Base-by-base conservation (phyloP, 2,329 filamentous ascomycete species). In the Trichoderma asperellum region DNA sequence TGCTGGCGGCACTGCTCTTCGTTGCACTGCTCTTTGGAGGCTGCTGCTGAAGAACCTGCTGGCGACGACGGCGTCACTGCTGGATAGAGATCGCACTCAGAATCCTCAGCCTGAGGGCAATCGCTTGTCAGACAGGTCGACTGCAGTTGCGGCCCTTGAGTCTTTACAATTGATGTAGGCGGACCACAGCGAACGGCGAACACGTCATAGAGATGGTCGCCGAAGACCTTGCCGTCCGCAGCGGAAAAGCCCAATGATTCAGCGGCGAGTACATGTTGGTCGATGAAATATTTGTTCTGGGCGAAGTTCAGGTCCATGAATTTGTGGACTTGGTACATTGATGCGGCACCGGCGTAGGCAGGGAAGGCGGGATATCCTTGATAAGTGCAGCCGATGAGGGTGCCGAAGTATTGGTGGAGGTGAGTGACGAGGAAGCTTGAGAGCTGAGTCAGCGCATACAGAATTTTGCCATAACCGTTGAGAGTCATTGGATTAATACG, bases 341-440 rank as follows among this genome's bases (percentile, higher is more conserved):
- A 84, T 0, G 78, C 74, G 11, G 78, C 71, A 60, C 82, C 85
- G 12, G 66, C 71, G 77, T 89, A 89, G 35, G 79, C 76, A 34
- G 83, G 81, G 75, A 85, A 88, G 27, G 81, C 85, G 14, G 79
- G 68, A 77, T 80, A 82, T 66, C 84, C 83, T 76, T 85, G 83
- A 74, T 78, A 71, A 64, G 83, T 82, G 80, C 87, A 89, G 73
- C 84, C 85, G 52, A 89, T 82, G 27, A 90, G 81, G 29, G 80
- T 80, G 62, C 86, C 87, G 75, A 90, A 90, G 81, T 85, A 89
- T 72, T 86, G 77, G 79, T 90, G 89, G 47, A 90, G 79, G 74
- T 89, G 88, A 56, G 86, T 89, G 71, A 90, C 77, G 68, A 90
- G 85, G 71, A 81, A 81, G 76, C 85, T 87, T 3, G 7, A 7